Percentiles rank a stretch among this genome's conserved stretches.
Evolutionary conservation across 2,329 filamentous ascomycete species (phyloP).

Genomic region (Pezicula neosporulosa): DNA sequence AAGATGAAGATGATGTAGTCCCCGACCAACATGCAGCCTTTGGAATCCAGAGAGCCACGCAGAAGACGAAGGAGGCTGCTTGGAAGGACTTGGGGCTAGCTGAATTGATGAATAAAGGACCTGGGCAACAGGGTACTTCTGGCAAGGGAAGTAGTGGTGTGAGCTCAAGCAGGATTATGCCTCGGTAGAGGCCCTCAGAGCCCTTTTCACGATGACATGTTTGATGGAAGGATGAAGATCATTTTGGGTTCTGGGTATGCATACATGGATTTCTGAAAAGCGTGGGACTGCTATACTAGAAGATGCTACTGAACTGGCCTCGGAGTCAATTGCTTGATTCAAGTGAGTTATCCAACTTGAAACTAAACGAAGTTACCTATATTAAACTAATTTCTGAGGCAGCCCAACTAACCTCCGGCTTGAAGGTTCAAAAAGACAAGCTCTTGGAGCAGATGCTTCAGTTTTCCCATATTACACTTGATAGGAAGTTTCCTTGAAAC

Average conservation of each 20-base stretch:
- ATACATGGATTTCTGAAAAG: no score
- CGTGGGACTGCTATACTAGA: no score
- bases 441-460: no score
- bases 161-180: conserved; percentile 15
- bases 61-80: conserved; percentile 64
- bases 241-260: no score
- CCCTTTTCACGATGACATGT: background rate
- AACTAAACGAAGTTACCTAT: no score
- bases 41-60: conserved; percentile 78
- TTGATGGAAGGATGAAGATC: background rate
- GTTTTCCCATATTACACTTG: background rate
- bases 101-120: conserved; percentile 64
- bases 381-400: no score
- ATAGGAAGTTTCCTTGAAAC: conserved; percentile 5
- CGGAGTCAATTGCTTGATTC: no score
- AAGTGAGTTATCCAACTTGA: no score
- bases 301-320: no score
- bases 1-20: conserved; percentile 86
- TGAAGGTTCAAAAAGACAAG: no score
- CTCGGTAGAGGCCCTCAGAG: conserved; percentile 5
- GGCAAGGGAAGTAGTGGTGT: conserved; percentile 1
- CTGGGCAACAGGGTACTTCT: conserved; percentile 23
- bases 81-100: conserved; percentile 79
- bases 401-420: no score
- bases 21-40: conserved; percentile 87